A percentile compares a stretch with the other conserved stretches of the same genome.
Evolutionary conservation across 2,329 filamentous ascomycete species (phyloP).

Genomic region (Allantophomopsis lycopodina): DNA sequence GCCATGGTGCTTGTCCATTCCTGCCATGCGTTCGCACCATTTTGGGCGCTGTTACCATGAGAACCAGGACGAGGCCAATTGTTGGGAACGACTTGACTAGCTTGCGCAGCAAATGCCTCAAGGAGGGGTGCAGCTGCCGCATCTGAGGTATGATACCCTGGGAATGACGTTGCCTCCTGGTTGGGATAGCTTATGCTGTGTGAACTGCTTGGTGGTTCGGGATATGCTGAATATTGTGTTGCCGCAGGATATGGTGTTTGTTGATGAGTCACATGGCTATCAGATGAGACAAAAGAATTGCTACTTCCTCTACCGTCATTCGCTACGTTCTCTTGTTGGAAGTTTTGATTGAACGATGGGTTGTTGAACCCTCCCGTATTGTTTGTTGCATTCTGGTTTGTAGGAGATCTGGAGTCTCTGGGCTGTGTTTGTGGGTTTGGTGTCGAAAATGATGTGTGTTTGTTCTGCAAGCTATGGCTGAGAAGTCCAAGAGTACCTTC

Average conservation of each 20-base stretch:
- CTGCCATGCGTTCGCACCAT: conserved; percentile 16
- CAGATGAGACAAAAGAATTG: neutral
- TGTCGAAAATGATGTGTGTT: conserved; percentile 16
- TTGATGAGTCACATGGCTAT: conserved; percentile 9
- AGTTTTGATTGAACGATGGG: conserved; percentile 1
- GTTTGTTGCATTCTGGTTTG: neutral
- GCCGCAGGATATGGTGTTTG: conserved; percentile 16
- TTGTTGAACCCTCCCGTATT: conserved; percentile 3
- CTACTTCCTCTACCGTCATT: too few species aligned
- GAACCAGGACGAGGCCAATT: conserved; percentile 8
- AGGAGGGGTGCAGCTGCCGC: conserved; percentile 13
- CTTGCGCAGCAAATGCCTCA: conserved; percentile 11
- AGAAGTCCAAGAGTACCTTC: conserved; percentile 31
- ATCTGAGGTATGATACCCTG: conserved; percentile 7
- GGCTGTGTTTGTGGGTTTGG: conserved; percentile 1
- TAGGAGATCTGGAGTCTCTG: neutral
- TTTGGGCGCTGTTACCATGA: conserved; percentile 4
- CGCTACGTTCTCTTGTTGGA: conserved; percentile 5
- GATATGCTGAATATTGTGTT: conserved; percentile 16
- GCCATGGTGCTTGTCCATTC: conserved; percentile 16
- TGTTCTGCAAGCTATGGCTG: conserved; percentile 23
- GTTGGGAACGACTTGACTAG: conserved; percentile 18
- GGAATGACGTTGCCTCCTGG: conserved; percentile 9
- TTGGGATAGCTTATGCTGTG: conserved; percentile 9
- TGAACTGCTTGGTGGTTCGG: conserved; percentile 7